Evolutionary conservation across 2,329 filamentous ascomycete genomes (phyloP).

Genomic region (Trichoderma koningiopsis): DNA sequence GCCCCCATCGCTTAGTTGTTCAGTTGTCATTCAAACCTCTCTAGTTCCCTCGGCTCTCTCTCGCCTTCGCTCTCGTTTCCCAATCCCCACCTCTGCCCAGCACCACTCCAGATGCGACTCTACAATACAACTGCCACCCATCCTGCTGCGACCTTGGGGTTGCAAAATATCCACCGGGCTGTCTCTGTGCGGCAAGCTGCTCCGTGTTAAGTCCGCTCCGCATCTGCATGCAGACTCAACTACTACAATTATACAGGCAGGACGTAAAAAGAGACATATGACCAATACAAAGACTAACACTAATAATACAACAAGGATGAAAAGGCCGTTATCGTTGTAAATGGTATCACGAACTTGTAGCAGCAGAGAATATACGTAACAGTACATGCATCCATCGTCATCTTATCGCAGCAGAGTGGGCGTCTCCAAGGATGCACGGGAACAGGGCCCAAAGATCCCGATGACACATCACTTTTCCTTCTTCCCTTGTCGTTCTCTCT

Average conservation of each 20-base stretch:
- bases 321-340: background rate
- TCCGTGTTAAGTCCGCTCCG: constrained; percentile 1
- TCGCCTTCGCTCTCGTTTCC: background rate
- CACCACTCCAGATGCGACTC: constrained; percentile 15
- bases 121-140: constrained; percentile 12
- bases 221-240: background rate
- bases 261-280: background rate
- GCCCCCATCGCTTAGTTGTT: background rate
- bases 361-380: background rate
- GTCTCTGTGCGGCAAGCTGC: background rate
- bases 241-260: background rate
- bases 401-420: background rate
- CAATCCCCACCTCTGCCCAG: background rate
- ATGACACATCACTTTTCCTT: background rate
- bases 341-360: background rate
- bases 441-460: background rate
- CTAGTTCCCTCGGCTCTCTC: background rate
- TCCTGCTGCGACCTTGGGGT: background rate
- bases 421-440: background rate
- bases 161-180: background rate
- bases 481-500: background rate
- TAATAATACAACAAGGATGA: background rate
- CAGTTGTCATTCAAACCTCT: background rate
- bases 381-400: background rate
- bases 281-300: background rate